Conservation (phyloP, 176 grass and related monocot genomes). For the Lolium rigidum region DNA sequence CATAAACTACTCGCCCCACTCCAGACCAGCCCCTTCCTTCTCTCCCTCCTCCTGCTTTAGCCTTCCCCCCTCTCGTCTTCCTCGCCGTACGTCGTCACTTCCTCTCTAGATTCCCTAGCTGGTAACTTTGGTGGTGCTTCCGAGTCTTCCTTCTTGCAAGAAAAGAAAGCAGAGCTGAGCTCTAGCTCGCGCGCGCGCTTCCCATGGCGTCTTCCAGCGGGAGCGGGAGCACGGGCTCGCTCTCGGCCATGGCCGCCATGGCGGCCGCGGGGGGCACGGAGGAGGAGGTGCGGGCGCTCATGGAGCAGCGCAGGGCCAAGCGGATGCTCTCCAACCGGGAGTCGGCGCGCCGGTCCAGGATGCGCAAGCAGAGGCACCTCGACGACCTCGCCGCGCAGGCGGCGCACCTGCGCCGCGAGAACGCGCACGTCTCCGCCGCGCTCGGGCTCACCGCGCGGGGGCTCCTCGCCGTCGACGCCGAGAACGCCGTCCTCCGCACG, state of each 20-base stretch:
- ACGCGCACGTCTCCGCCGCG: constrained; percentile 61
- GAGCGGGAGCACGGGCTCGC: constrained; percentile 54
- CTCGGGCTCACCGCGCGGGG: constrained; percentile 69
- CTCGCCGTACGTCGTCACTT: background rate
- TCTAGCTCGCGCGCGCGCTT: background rate
- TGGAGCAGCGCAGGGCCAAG: constrained; percentile 76
- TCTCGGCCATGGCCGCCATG: constrained; percentile 36
- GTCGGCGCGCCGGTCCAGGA: constrained; percentile 82
- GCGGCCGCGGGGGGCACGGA: constrained; percentile 50
- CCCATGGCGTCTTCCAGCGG: constrained; percentile 90
- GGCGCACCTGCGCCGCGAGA: constrained; percentile 73
- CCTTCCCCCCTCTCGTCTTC: background rate
- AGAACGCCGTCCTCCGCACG: constrained; percentile 90
- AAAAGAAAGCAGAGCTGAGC: constrained; percentile 12
- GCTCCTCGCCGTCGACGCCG: constrained; percentile 67
- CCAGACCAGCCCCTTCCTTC: background rate
- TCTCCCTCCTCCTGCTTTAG: background rate
- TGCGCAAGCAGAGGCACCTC: constrained; percentile 93
- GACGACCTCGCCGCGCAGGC: constrained; percentile 78
- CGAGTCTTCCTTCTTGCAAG: background rate
- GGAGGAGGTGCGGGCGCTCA: constrained; percentile 65
- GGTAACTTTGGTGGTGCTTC: background rate
- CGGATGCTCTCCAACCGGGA: constrained; percentile 94
- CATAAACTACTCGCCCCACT: constrained; percentile 59
- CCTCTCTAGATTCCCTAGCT: constrained; percentile 30